Evolutionary conservation across 2,329 filamentous ascomycete genomes (phyloP).

Genomic region (Coniosporium tulheliwenetii): DNA sequence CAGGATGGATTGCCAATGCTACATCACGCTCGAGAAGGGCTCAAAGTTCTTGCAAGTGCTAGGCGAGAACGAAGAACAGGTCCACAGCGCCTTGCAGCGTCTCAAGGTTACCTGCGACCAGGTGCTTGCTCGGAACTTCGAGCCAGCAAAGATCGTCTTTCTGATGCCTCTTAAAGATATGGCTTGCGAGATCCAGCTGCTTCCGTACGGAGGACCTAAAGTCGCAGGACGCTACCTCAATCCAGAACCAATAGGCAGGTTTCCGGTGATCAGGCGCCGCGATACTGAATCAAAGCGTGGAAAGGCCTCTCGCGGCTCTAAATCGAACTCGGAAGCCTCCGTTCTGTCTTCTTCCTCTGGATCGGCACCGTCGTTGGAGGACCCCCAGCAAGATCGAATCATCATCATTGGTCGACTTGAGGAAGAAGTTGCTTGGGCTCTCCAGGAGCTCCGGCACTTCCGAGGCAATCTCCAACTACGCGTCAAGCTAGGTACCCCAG

Average conservation of each 20-base stretch:
- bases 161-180: background rate
- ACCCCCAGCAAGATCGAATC: slow-evolving; percentile 8
- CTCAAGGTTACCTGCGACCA: slow-evolving; percentile 21
- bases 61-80: slow-evolving; percentile 10
- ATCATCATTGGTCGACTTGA: too few species aligned
- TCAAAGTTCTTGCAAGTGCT: slow-evolving; percentile 14
- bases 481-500: slow-evolving; percentile 18
- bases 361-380: slow-evolving; percentile 6
- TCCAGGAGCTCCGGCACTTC: slow-evolving; percentile 13
- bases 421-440: too few species aligned
- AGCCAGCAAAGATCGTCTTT: too few species aligned
- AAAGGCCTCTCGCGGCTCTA: too few species aligned
- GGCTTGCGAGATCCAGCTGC: background rate
- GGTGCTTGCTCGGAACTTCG: slow-evolving; percentile 15
- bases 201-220: too few species aligned
- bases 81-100: slow-evolving; percentile 15
- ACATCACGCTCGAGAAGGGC: slow-evolving; percentile 21
- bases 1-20: slow-evolving; percentile 21
- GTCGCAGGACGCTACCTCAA: too few species aligned
- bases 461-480: slow-evolving; percentile 17
- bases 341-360: slow-evolving; percentile 6
- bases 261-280: too few species aligned
- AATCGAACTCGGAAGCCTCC: background rate
- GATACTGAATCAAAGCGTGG: too few species aligned
- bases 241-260: too few species aligned